Base-by-base conservation (phyloP, 2,329 filamentous ascomycete species). In the Daldinia eschscholtzii region DNA sequence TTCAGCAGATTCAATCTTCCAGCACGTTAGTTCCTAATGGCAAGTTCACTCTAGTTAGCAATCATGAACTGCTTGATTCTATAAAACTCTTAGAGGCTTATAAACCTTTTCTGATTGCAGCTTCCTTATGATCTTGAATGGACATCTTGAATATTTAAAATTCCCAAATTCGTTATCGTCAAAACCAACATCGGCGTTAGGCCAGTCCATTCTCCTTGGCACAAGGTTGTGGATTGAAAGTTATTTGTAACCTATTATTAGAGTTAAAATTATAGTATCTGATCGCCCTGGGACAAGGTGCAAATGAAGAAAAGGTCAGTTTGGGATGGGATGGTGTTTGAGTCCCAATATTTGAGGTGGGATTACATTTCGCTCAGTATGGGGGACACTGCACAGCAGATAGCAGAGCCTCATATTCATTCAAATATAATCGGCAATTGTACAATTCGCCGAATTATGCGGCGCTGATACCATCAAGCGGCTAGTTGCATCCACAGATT, bases 111-210 rank as follows among this genome's bases (percentile, higher is more conserved):
- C 58, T 2, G 53, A 60, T 5, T 9, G 13, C 5, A 65, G 42
- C n/a, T 63, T 69, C 37, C 35, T 60, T 7, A 66, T 30, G 10
- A 69, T 63, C 23, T 69, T 63, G 18, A 69, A 66, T 23, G 26
- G 12, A 6, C 63, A 37, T 4, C 4, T 10, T 1, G 26, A 12
- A 10, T 66, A 64, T 12, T 46, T 63, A 35, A 69, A 69, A 2
- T 56, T 52, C 0, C 18, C 18, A 10, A 66, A 69, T 15, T 66
- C 48, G 2, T 57, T 59, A 20, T 63, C 59, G 20, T 57, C 12
- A 20, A 69, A 69, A 7, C 12, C 33, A 15, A 26, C 20, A 13
- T 66, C 59, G 1, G 37, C 35, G 35, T 46, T 20, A 18, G 28
- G 37, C 59, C 62, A 69, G 18, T 66, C 59, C 67, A 69, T 69